Evolutionary conservation across 768 basidiomycete genomes (phyloP).

Genomic region (Kwoniella newhampshirensis): DNA sequence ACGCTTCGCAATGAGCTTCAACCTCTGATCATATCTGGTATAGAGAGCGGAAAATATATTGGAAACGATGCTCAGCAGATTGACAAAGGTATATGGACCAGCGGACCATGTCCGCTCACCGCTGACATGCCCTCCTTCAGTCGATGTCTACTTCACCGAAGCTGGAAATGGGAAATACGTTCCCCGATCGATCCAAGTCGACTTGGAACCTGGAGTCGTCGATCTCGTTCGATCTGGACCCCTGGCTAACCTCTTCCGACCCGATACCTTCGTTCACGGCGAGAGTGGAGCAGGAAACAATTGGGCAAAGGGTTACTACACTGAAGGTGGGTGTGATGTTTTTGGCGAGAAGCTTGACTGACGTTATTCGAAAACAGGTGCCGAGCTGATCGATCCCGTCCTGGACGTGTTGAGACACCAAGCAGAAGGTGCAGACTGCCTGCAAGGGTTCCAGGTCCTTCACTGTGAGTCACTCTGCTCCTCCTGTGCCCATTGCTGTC

Average conservation of each 20-base stretch:
- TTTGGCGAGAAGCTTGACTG: conserved; percentile 2
- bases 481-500: neutral
- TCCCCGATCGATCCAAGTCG: conserved; percentile 83
- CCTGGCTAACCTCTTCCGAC: conserved; percentile 74
- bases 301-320: conserved; percentile 87
- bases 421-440: conserved; percentile 74
- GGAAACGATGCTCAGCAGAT: conserved; percentile 75
- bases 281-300: conserved; percentile 78
- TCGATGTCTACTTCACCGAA: conserved; percentile 79
- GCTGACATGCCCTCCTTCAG: too few species aligned
- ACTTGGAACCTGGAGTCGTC: conserved; percentile 84
- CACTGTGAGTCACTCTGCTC: conserved; percentile 36
- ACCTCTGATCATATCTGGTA: neutral
- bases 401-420: conserved; percentile 73
- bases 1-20: conserved; percentile 7
- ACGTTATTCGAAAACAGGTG: conserved; percentile 60
- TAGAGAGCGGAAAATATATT: conserved; percentile 57
- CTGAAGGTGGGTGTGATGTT: conserved; percentile 60
- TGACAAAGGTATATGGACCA: conserved; percentile 60
- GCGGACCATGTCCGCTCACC: conserved; percentile 5
- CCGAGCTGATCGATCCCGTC: conserved; percentile 69
- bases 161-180: conserved; percentile 72
- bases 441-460: conserved; percentile 66
- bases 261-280: conserved; percentile 76
- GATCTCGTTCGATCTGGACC: conserved; percentile 71